Base-by-base conservation (phyloP, 2,329 filamentous ascomycete genomes). In the Fusarium dimerum region DNA sequence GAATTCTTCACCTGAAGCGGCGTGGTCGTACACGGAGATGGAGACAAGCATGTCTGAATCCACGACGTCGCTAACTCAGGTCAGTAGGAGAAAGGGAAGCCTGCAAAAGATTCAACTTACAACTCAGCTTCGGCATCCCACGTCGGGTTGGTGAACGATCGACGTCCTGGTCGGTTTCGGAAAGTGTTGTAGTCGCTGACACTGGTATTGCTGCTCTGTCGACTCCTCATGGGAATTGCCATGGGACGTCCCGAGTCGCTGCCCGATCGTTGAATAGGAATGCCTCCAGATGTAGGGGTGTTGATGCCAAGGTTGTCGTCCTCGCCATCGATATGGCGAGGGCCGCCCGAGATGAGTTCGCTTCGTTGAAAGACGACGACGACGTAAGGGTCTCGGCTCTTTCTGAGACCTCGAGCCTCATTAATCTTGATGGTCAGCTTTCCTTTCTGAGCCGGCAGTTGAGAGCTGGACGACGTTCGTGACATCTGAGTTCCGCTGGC, bases 41-140 rank as follows among this genome's bases (percentile, higher is more conserved):
- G 96, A 92, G 39, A 99, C 86, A 66, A 94, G 83, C 63, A 93
- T 92, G 66, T 96, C 88, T 55, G 92, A 88, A 54, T 92, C 92
- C 53, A 97, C 89, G 57, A 99, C 93, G 69, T 99, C 94, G 76
- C 92, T 96, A 56, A 7, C 6, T n/a, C 16, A n/a, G 17, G 48
- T 65, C 39, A 64, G 59, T 57, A 30, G 43, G 41, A 20, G 13
- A 5, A n/a, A 15, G 40, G 15, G 11, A 9, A 29, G 10, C 30
- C n/a, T 5, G 26, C 16, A 32, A 16, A 20, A 15, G 30, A 62
- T 91, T 77, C 16, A 30, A 62, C 92, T 77, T 83, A 97, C 92
- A 99, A 99, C 45, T 90, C 83, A 38, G 93, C 92, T 68, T 96
- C 91, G 48, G 96, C 93, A 71, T 96, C 91, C 94, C 94, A 99